Evolutionary conservation across 1,139 yeast species (phyloP), one percentile per base, ranked within the genome.

Genomic region (Hyphopichia khmerensis): DNA sequence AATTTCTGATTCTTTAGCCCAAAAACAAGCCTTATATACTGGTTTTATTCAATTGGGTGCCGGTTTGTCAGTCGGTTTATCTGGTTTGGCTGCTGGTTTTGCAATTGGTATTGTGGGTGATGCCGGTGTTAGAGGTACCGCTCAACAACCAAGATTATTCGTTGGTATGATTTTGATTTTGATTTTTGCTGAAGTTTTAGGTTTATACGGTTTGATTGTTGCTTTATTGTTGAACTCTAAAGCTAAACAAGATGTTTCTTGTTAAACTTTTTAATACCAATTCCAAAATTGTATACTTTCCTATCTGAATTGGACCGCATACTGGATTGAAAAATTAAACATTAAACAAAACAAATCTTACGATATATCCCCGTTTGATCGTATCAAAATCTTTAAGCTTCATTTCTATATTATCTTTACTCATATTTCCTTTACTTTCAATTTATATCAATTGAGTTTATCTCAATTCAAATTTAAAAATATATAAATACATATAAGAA

Each of bases 31-130:
- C 44, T 77, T 93, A 56, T 93, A 88, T 77, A 88, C 96, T 49
- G 99, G 99, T 50, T 93, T 95, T 77, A 89, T 93, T 72, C 99
- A 93, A 73, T 79, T 95, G 60, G 99, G 97, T 68, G 96, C 98
- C 47, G 99, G 99, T 65, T 80, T 93, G 60, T 87, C 96, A 47
- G 99, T 95, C 53, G 99, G 99, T 23, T 87, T 93, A 59, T 89
- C 98, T 4, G 95, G 98, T 65, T 77, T 93, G 60, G 96, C 98
- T 46, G 91, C 96, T 50, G 99, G 99, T 44, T 93, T 88, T 64
- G 96, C 99, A 55, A 93, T 93, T 72, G 99, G 99, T 53, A 90
- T 93, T 50, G 99, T 93, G 41, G 99, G 99, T 53, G 99, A 93
- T 64, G 98, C 91, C 55, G 99, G 99, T 62, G 98, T 93, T 42